Evolutionary conservation across 2,329 filamentous ascomycete genomes (phyloP).

Genomic region (Purpureocillium lavendulum): DNA sequence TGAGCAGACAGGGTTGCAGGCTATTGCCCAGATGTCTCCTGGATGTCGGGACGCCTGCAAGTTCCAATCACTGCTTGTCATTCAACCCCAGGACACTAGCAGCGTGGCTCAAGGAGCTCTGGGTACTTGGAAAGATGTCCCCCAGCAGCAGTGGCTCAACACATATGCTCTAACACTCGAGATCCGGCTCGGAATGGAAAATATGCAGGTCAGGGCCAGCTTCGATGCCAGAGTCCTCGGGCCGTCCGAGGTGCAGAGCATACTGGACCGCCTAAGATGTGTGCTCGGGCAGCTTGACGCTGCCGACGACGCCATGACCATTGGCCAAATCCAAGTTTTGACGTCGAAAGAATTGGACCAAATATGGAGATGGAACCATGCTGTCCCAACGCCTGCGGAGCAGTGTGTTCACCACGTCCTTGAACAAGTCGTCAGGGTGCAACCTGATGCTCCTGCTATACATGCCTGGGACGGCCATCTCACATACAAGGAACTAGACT

Average conservation of each 20-base stretch:
- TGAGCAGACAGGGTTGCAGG: conserved; percentile 11
- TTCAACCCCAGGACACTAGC: conserved; percentile 6
- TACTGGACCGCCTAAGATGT: background rate
- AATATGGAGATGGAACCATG: conserved; percentile 12
- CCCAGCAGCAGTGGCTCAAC: conserved; percentile 1
- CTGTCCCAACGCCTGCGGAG: conserved; percentile 5
- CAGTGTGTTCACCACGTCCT: conserved; percentile 14
- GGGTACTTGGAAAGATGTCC: background rate
- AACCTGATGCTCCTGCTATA: conserved; percentile 10
- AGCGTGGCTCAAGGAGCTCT: background rate
- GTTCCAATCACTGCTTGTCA: conserved; percentile 9
- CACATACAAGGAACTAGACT: conserved; percentile 13
- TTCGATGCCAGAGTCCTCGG: background rate
- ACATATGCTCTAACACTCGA: conserved; percentile 2
- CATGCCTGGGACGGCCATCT: conserved; percentile 17
- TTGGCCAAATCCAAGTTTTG: background rate
- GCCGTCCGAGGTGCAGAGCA: background rate
- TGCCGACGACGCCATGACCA: background rate
- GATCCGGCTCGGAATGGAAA: background rate
- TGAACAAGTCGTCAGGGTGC: conserved; percentile 1
- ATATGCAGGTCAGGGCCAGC: background rate
- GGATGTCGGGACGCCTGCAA: conserved; percentile 4
- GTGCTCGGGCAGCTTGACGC: background rate
- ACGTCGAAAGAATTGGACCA: conserved; percentile 1
- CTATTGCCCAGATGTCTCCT: conserved; percentile 6